These are phyloP conservation scores for Wickerhamomyces sydowiorum DNA, from an alignment of 805 yeast species.

Conservation along the genomic window DNA sequence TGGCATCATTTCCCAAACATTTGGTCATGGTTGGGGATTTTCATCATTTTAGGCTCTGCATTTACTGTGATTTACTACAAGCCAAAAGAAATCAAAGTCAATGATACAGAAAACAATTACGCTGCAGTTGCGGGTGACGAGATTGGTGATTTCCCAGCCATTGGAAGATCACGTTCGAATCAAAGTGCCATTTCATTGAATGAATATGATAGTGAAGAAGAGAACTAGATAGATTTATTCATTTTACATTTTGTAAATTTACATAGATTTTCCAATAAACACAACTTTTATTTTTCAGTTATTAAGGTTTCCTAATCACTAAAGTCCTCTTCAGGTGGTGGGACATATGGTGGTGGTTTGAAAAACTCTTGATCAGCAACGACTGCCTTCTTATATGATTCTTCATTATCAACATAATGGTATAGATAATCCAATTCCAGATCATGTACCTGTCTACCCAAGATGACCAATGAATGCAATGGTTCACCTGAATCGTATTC, in stretches of 20 bases:
- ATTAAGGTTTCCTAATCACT: slow-evolving; percentile 18
- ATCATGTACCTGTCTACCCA: slow-evolving; percentile 93
- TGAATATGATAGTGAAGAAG: background rate
- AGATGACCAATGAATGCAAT: slow-evolving; percentile 80
- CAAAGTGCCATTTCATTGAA: background rate
- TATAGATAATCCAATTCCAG: slow-evolving; percentile 81
- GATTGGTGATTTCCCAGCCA: background rate
- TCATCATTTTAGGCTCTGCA: slow-evolving; percentile 63
- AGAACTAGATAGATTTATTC: too few relatives aligned
- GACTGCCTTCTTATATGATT: slow-evolving; percentile 38
- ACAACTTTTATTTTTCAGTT: background rate
- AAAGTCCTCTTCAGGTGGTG: slow-evolving; percentile 35
- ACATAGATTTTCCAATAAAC: background rate
- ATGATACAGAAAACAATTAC: slow-evolving; percentile 4
- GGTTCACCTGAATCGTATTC: slow-evolving; percentile 93
- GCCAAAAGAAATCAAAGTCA: slow-evolving; percentile 23
- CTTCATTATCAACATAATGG: slow-evolving; percentile 64
- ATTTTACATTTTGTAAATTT: background rate
- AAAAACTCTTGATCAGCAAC: slow-evolving; percentile 58
- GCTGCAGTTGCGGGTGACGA: background rate
- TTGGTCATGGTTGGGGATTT: slow-evolving; percentile 64
- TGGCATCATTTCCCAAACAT: slow-evolving; percentile 72
- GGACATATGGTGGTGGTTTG: slow-evolving; percentile 67
- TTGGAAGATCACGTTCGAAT: background rate
- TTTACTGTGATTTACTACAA: slow-evolving; percentile 50